Percentiles rank a stretch among this genome's conserved stretches.
Evolutionary conservation across 306 rosid genomes (phyloP).

Genomic region (Malus domestica): ASM211411v1 NC_041803.1:29050501-29051000

Average conservation of each 20-base stretch:
- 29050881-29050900: neutral
- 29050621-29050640: slow-evolving; percentile 87
- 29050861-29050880: neutral
- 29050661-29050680: slow-evolving; percentile 42
- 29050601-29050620: slow-evolving; percentile 95
- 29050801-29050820: neutral
- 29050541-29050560: slow-evolving; percentile 89
- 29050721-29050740: slow-evolving; percentile 99
- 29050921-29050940: neutral
- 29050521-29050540: slow-evolving; percentile 75
- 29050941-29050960: neutral
- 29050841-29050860: neutral
- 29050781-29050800: slow-evolving; percentile 34
- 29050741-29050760: slow-evolving; percentile 98
- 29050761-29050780: slow-evolving; percentile 64
- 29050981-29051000: neutral
- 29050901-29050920: neutral
- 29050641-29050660: slow-evolving; percentile 64
- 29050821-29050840: neutral
- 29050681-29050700: slow-evolving; percentile 65
- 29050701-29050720: slow-evolving; percentile 78
- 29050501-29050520: slow-evolving; percentile 40
- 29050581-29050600: slow-evolving; percentile 77
- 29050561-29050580: slow-evolving; percentile 55
- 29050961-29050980: neutral